These are phyloP conservation scores for Boletus rufocinnamomeus DNA, from an alignment of 768 basidiomycete genomes.

Conservation along the genomic window DNA sequence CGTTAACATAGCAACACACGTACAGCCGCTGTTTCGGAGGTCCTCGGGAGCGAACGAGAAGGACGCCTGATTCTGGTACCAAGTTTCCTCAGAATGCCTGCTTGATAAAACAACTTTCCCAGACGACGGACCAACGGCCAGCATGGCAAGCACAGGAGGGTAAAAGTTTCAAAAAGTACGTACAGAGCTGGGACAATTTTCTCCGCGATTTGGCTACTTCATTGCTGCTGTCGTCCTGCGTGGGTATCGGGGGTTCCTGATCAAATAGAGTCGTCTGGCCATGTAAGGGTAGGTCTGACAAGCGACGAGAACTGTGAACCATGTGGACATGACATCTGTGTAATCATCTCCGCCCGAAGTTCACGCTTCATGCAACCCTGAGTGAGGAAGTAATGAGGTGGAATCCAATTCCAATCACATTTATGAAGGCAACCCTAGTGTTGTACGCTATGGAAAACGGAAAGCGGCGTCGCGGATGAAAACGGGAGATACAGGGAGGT, in stretches of 20 bases:
- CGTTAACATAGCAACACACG: not conserved
- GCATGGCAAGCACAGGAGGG: not conserved
- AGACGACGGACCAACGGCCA: not conserved
- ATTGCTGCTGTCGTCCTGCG: slow-evolving; percentile 4
- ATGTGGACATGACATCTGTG: slow-evolving; percentile 1
- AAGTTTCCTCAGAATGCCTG: not conserved
- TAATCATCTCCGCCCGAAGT: slow-evolving; percentile 11
- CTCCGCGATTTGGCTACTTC: not conserved
- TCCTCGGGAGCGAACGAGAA: not conserved
- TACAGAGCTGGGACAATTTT: not conserved
- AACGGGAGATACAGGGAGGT: slow-evolving; percentile 12
- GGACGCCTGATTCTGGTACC: not conserved
- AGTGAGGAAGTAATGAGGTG: slow-evolving; percentile 4
- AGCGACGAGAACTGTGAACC: not conserved
- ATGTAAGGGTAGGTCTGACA: not conserved
- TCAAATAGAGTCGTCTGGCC: not conserved
- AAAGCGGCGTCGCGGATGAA: slow-evolving; percentile 18
- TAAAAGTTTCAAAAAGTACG: not conserved
- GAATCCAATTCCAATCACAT: slow-evolving; percentile 10
- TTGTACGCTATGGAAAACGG: slow-evolving; percentile 30
- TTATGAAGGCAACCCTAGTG: slow-evolving; percentile 34
- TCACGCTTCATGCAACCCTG: slow-evolving; percentile 9
- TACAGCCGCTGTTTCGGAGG: slow-evolving; percentile 3
- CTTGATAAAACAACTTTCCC: not conserved
- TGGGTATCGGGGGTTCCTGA: not conserved